Base-by-base conservation (phyloP, 2,329 filamentous ascomycete genomes). In the Aspergillus hiratsukae region DNA sequence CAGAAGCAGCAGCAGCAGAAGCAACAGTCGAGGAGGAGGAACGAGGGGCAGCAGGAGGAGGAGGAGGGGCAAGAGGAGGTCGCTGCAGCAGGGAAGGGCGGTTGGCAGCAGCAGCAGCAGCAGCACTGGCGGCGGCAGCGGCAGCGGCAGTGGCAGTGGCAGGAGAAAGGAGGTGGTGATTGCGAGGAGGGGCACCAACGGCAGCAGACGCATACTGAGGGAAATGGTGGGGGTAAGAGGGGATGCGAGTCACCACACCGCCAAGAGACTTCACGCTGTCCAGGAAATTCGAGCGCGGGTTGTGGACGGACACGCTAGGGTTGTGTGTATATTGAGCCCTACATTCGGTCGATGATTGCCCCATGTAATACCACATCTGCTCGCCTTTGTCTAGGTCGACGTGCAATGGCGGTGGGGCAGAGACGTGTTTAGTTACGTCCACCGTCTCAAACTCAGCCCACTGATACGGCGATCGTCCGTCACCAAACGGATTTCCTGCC, bases 291-390 rank as follows among this genome's bases (percentile, higher is more conserved):
- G 77, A 75, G 59, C 74, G 71, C 60, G 74, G 73, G 66, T 81
- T 79, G 72, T 80, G 75, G 60, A 75, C 64, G 58, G 66, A 62
- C 56, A 78, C 79, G 57, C 74, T 76, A 46, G 82, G 84, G 74
- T 96, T 86, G 66, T 94, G 89, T 4, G 92, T 96, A 75, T 94
- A 99, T 71, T 95, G 91, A 27, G 91, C 87, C 72, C 87, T 91
- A 53, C 91, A 89, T 68, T 97, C 93, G 6, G 93, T 97, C 23
- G 93, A 97, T 21, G 83, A 84, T 70, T 85, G 85, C 31, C 90
- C 90, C 58, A 99, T 81, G 71, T 97, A 97, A 75, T 91, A 84
- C 90, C 92, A 97, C 19, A 96, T 73, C 69, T 90, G 87, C 59
- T 93, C 83, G 17, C 86, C 80, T 69, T 88, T 89, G 58, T 75